Evolutionary conservation across 2,329 filamentous ascomycete species (phyloP), one percentile per base, ranked within the genome.

Genomic region (Calonectria hawksworthii): DNA sequence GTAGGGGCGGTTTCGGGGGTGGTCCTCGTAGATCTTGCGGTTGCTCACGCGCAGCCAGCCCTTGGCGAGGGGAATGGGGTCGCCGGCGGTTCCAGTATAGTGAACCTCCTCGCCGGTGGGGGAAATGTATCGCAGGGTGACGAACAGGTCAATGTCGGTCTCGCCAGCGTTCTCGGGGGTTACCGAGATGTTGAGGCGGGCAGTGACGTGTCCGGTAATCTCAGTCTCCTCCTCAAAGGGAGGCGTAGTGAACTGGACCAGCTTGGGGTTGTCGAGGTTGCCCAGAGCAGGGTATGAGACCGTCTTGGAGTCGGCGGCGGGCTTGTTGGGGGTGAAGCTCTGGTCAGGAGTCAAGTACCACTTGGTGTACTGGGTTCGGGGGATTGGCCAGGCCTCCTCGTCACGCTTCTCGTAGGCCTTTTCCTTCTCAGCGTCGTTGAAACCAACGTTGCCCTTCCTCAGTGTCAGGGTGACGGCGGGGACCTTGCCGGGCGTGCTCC

Each of bases 321-420:
- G 68, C 10, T 68, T 71, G 6, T 73, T 54, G 70, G 70, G 72
- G 3, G 64, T 77, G 0, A 93, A 84, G 4, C 82, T 79, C 16
- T 84, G 79, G 2, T 89, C 85, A 0, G 89, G 85, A 0, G 89
- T 90, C 18, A 94, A 87, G 80, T 90, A 91, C 82, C 88, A 94
- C 11, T 88, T 89, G 0, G 88, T 92, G 80, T 94, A 95, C 72
- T 89, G 81, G 0, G 93, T 95, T 34, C 92, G 84, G 1, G 92
- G 88, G 65, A 94, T 91, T 0, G 93, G 93, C 93, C 93, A 95
- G 65, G 91, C 91, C 6, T 82, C 85, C 81, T 94, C 93, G 2
- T 86, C 86, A 2, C 93, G 86, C 28, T 90, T 86, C 1, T 84
- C 76, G 78, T 90, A 95, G 0, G 81, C 80, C 77, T 88, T 89